phyloP scores from a whole-genome alignment of 2,329 filamentous ascomycete species.

The Botryotinia calthae region DNA sequence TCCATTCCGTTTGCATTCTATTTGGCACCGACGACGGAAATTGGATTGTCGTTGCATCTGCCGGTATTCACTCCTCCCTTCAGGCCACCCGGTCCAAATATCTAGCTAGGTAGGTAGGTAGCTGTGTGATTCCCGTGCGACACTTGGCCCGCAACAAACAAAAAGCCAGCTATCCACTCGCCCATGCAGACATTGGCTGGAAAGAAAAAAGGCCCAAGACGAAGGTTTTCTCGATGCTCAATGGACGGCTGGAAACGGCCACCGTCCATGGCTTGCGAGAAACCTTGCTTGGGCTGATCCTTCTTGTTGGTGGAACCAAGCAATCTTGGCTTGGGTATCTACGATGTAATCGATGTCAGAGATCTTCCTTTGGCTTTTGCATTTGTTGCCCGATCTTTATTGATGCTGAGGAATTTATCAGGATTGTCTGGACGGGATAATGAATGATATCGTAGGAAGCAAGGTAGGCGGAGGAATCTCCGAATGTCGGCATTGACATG shows the following conservation, averaged over 20 bases:
- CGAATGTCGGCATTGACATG: not conserved
- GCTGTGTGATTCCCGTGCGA: not conserved
- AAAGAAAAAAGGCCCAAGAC: not conserved
- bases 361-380: not conserved
- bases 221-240: not conserved
- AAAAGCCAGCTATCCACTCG: not conserved
- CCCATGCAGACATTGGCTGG: not conserved
- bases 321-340: not conserved
- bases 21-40: too few relatives aligned
- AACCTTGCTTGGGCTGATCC: not conserved
- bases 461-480: not conserved
- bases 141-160: not conserved
- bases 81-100: not conserved
- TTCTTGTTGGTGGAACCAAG: not conserved
- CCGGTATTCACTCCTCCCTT: not conserved
- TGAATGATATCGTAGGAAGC: not conserved
- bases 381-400: not conserved
- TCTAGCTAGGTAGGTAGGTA: not conserved
- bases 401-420: not conserved
- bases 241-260: not conserved
- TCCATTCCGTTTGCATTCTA: too few relatives aligned
- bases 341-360: not conserved
- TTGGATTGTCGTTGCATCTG: too few relatives aligned
- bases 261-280: not conserved
- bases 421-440: not conserved